Percentiles rank a stretch among this genome's conserved stretches.
Conservation (phyloP, 1,284 basidiomycete species). For the Trichosporon asahii region DNA sequence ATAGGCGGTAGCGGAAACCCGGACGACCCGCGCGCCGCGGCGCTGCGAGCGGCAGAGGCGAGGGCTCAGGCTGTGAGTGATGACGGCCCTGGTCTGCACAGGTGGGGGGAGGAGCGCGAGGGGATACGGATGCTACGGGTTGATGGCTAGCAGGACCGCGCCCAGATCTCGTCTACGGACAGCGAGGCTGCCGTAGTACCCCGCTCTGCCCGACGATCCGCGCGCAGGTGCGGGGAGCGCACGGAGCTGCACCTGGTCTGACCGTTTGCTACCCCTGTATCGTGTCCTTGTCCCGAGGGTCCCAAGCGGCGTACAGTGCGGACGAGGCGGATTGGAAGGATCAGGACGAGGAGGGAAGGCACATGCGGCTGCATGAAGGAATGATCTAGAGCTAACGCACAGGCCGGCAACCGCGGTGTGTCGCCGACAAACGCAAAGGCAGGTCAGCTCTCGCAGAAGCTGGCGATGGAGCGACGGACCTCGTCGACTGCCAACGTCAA, state of each 20-base stretch:
- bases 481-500: constrained; percentile 20
- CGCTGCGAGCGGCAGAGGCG: neutral
- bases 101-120: neutral
- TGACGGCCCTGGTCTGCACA: neutral
- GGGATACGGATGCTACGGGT: neutral
- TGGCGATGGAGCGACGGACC: constrained; percentile 35
- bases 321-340: too few species aligned
- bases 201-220: neutral
- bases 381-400: constrained; percentile 17
- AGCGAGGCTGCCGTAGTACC: neutral
- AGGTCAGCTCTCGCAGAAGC: constrained; percentile 45
- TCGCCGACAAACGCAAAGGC: constrained; percentile 43
- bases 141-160: neutral
- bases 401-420: constrained; percentile 47
- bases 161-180: neutral
- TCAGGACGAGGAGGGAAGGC: neutral
- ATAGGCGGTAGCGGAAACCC: neutral
- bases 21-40: neutral
- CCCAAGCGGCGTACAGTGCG: neutral
- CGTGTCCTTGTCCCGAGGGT: too few species aligned
- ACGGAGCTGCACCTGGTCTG: neutral
- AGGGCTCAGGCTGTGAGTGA: neutral
- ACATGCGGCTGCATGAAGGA: neutral
- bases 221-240: neutral
- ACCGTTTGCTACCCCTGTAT: neutral